These are phyloP conservation scores for Bassia scoparia DNA, from an alignment of 148 eudicot species.

Conservation along the genomic window DNA sequence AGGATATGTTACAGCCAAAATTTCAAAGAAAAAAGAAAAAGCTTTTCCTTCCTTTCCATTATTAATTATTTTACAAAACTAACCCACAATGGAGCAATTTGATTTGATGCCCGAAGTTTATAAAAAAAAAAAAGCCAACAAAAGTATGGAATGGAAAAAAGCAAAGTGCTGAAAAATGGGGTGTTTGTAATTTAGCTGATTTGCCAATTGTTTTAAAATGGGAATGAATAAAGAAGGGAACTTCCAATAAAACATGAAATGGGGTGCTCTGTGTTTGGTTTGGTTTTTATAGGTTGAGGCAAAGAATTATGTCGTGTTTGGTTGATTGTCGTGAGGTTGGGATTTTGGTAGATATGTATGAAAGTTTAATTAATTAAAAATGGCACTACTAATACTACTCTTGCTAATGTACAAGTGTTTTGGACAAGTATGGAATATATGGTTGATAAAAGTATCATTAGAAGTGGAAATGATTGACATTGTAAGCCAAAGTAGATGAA, in stretches of 20 bases:
- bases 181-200: neutral
- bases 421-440: too few relatives aligned
- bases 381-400: too few relatives aligned
- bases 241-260: neutral
- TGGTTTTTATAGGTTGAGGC: slow-evolving; percentile 18
- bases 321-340: too few relatives aligned
- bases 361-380: too few relatives aligned
- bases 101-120: slow-evolving; percentile 1
- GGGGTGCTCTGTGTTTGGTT: too few relatives aligned
- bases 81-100: neutral
- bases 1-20: neutral
- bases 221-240: neutral
- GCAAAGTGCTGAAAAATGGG: slow-evolving; percentile 7
- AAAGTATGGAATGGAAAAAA: neutral
- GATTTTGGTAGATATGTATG: too few relatives aligned
- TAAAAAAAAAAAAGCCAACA: neutral
- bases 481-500: too few relatives aligned
- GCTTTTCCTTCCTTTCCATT: neutral
- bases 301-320: neutral
- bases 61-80: neutral
- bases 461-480: too few relatives aligned
- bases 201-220: neutral
- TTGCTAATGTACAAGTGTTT: too few relatives aligned
- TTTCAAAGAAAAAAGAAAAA: neutral
- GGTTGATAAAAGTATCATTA: too few relatives aligned